Base-by-base conservation (phyloP, 306 rosid species). In the Oemleria cerasiformis region DNA sequence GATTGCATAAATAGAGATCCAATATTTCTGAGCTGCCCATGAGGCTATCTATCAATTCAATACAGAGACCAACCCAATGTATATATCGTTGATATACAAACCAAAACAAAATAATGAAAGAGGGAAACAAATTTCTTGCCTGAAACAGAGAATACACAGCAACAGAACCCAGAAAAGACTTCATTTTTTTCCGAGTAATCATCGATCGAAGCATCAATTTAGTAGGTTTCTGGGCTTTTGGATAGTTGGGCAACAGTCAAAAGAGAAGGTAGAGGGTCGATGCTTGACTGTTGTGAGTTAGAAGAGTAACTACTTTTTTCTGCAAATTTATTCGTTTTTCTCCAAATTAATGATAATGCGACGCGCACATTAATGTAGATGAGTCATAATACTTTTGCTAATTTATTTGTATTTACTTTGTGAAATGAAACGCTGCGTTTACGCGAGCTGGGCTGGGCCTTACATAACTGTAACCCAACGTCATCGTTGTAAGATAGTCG, bases 131-230 rank as follows among this genome's bases (percentile, higher is more conserved):
- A 56, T 23, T 63, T 48, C 45, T 74, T 79, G 62, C 97, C 90
- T 84, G 97, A 43, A 89, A 70, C 21, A 86, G 71, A 72, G 67
- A 58, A 16, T 73, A 60, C 57, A 83, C 63, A 59, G 78, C 47
- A 58, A 85, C 66, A 65, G 74, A 17, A 20, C 83, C 67, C 69
- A 40, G 47, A 65, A 63, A 65, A 38, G 72, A 85, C 64, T 61
- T 78, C 84, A 82, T 85, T 48, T 41, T 21, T 49, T 19, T 40
- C 20, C 30, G 34, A n/a, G 13, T 40, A 47, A 44, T 54, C 23
- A 23, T 14, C 20, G 16, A 11, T 44, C 6, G 63, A 9, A 49
- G 53, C 49, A 15, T 15, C n/a, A 14, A 11, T 17, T 21, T 12
- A 6, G 53, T 14, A 5, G n/a, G 43, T 9, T 36, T 7, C 30